Base-by-base conservation (phyloP, 163 green algal genomes). In the Prototheca stagnorum region DNA sequence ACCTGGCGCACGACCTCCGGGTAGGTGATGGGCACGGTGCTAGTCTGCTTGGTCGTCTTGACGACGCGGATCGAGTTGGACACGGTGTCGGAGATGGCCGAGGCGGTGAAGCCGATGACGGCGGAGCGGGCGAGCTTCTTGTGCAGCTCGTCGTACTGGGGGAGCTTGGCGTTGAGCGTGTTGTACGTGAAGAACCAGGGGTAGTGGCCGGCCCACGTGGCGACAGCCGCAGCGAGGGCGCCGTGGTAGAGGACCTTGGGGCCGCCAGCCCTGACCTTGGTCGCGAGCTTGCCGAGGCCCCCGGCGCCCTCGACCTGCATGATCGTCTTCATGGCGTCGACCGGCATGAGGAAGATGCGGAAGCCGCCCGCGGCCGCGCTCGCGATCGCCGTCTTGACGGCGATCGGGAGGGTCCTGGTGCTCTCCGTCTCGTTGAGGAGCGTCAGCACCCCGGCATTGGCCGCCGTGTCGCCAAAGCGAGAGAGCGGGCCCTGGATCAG, bases 261-360 rank as follows among this genome's bases (percentile, higher is more conserved):
- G 17, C 84, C 84, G 19, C 44, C 43, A 19, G 43, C 47, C 4
- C 43, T 27, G 9, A 66, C 43, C 21, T 66, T 66, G 45, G 49
- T 19, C n/a, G 24, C 39, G 16, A 89, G 72, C 44, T 74, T 67
- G 6, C 31, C 21, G 25, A 89, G 47, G 20, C 79, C 80, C 23
- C 59, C 55, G 20, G 63, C 56, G 41, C 82, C 82, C 64, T 93
- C 75, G 29, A 92, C 80, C 77, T 94, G 84, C 73, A 93, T 79
- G 63, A 81, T 93, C 36, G 85, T 95, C 70, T 95, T 95, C 26
- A 68, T 58, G 3, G 85, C 81, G 54, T 95, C 85, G 37, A 95
- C 65, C 3, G 85, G 85, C 81, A 92, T 92, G 15, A 95, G 70
- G 19, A 86, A 58, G 57, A 95, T 94, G 45, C 85, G 71, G 65